These are phyloP conservation scores for Cryphonectria nitschkei DNA, from an alignment of 2,329 filamentous ascomycete species.

Conservation along the genomic window DNA sequence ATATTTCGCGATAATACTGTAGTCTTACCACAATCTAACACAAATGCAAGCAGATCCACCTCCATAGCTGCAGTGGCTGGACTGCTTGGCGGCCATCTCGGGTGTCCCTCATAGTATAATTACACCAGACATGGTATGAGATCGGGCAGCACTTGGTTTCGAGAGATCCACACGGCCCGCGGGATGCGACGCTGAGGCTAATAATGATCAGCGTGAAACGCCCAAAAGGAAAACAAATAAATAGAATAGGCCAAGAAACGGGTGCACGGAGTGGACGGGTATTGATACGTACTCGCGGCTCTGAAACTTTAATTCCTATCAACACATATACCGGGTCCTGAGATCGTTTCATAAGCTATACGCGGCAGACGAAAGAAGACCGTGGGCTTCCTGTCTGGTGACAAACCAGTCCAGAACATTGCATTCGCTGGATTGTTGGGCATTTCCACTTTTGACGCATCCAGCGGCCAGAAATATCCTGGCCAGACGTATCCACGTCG, in stretches of 20 bases:
- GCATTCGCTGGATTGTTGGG: neutral
- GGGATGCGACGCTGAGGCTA: constrained; percentile 9
- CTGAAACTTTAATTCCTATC: constrained; percentile 3
- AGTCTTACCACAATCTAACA: neutral
- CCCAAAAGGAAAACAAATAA: neutral
- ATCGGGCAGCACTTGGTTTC: neutral
- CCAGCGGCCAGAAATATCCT: neutral
- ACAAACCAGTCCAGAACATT: neutral
- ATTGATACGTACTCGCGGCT: neutral
- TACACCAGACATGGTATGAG: neutral
- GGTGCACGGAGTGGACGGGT: constrained; percentile 1
- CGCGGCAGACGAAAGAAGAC: neutral
- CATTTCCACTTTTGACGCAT: neutral
- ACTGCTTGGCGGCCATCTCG: constrained; percentile 13
- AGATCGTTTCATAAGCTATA: neutral
- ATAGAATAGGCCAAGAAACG: constrained; percentile 12
- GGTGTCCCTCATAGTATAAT: neutral
- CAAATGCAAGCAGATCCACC: neutral
- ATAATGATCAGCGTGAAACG: neutral
- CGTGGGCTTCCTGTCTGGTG: neutral
- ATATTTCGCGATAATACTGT: neutral
- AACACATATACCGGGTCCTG: neutral
- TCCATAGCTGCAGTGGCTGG: constrained; percentile 10
- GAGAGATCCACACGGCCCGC: constrained; percentile 1
- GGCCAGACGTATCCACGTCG: neutral